A percentile compares a stretch with the other conserved stretches of the same genome.
These are phyloP conservation scores for Collybia sordida DNA, from an alignment of 768 basidiomycete genomes.

Conservation along the genomic window DNA sequence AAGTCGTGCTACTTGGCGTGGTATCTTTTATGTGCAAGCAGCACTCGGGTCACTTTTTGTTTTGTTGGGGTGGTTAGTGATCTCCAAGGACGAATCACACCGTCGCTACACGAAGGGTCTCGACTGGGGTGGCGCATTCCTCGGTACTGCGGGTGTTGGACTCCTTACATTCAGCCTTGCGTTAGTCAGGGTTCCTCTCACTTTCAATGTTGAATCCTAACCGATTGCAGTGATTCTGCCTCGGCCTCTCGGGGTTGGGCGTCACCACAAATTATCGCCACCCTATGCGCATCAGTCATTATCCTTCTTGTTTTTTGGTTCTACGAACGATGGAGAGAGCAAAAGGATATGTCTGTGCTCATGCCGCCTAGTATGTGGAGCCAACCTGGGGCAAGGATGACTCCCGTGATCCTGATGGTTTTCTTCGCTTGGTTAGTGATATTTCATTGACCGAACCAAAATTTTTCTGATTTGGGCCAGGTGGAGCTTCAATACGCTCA, in stretches of 20 bases:
- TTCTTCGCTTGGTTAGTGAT: neutral
- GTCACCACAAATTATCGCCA: neutral
- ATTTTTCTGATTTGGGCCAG: neutral
- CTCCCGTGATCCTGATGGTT: neutral
- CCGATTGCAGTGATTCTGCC: neutral
- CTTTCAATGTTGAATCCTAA: too few species aligned
- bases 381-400: neutral
- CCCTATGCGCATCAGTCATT: neutral
- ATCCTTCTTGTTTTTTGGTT: neutral
- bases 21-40: neutral
- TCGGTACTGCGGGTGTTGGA: neutral
- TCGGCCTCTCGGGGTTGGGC: neutral
- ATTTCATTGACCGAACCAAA: neutral
- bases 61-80: neutral
- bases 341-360: neutral
- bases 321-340: neutral
- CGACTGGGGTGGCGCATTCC: neutral
- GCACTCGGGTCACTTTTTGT: neutral
- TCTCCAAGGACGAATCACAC: neutral
- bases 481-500: neutral
- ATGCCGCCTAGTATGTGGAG: slow-evolving; percentile 1
- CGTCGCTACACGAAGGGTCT: neutral
- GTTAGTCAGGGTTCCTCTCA: neutral
- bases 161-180: neutral
- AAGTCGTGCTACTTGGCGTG: slow-evolving; percentile 1